Evolutionary conservation across 176 grass and related monocot genomes (phyloP), one percentile per base, ranked within the genome.

Genomic region (Panicum miliaceum): DNA sequence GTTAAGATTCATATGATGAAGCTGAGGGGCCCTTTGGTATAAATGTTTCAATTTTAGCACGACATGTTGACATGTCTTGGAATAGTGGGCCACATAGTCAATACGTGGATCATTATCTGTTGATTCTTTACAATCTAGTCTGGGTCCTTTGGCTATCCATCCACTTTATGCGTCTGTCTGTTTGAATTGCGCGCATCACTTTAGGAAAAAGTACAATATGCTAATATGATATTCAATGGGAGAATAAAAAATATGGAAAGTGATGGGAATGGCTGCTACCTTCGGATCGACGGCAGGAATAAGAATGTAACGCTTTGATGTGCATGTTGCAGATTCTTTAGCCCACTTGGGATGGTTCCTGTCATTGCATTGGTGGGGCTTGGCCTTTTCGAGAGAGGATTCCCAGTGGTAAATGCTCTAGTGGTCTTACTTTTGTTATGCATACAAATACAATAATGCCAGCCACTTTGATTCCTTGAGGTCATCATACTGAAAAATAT

Each of bases 341-440:
- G 96, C 81, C 96, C 93, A 48, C 84, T 99, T 77, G 96, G 91
- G 65, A 99, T 99, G 93, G 93, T 99, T 90, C 87, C 96, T 0
- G 93, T 99, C 71, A 88, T 99, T 41, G 81, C 93, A 29, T 81
- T 99, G 77, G 93, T 99, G 71, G 96, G 96, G 25, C 92, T 99
- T 84, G 96, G 96, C 81, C 91, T 99, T 81, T 99, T 99, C 56
- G 91, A 91, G 85, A 94, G 96, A 99, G 96, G 96, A 90, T 99
- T 99, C 86, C 93, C 96, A 37, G 81, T 99, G 93, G 96, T 99
- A 90, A 87, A 83, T 62, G 40, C 69, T 27, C 88, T 87, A 61
- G 75, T 91, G 65, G 77, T 77, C 84, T 79, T 61, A 53, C 85
- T 89, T 88, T 82, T 86, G 8, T 25, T 79, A 35, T 56, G 15